Base-by-base conservation (phyloP, 768 basidiomycete genomes). In the Rhodotorula toruloides region DNA sequence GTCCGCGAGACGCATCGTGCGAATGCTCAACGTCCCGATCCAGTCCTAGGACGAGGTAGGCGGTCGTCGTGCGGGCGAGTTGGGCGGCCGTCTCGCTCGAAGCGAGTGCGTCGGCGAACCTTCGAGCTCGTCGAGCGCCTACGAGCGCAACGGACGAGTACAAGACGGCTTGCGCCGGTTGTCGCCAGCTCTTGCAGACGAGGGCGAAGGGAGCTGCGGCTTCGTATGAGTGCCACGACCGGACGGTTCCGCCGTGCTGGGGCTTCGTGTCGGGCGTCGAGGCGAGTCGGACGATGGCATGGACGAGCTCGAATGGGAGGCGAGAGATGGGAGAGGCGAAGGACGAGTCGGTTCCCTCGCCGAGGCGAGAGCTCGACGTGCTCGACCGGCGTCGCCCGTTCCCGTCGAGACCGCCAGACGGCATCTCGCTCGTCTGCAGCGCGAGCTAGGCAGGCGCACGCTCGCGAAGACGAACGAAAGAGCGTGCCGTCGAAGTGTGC, bases 91-190 rank as follows among this genome's bases (percentile, higher is more conserved):
- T 14, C 11, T 37, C 11, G 1, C 21, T 4, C 10, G 1, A 1
- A 9, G 21, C 29, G 11, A 32, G 17, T 8, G 58, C 37, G 37
- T n/a, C 36, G 29, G 34, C 8, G 37, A 59, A 59, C 21, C 21
- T 29, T 3, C 2, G 4, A 21, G 58, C 48, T 2, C 6, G 48
- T 2, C 47, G 48, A 11, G 13, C 12, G 21, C 58, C 58, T 37
- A 50, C n/a, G 37, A 59, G 37, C 48, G 48, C 48, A 13, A 59
- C 58, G 12, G 36, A 50, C 10, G 58, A 49, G 48, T 40, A 59
- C 12, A 59, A 48, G 22, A 59, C 37, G 27, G 58, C 17, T 36
- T 59, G 58, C 22, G 58, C 58, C 2, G 47, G 37, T 21, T 2
- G 5, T 11, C 48, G 42, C 58, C 58, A 59, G 0, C 17, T 27